These are phyloP conservation scores for Camellia granthamiana DNA, from an alignment of 148 eudicot species.

Conservation along the genomic window DNA sequence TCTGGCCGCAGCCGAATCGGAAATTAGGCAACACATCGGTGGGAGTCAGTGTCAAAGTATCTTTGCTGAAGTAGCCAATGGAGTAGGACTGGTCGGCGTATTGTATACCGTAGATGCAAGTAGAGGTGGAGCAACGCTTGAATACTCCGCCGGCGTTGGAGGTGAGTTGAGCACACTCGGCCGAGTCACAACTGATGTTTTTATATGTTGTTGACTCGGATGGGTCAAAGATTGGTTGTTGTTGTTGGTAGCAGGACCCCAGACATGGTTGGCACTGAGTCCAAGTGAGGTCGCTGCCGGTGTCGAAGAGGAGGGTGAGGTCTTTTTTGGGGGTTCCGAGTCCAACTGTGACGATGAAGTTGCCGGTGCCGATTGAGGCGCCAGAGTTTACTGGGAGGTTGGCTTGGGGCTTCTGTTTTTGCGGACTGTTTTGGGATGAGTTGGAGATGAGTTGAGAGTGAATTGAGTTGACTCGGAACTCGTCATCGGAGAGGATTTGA, in stretches of 20 bases:
- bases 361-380: conserved; percentile 50
- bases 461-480: conserved; percentile 39
- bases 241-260: conserved; percentile 16
- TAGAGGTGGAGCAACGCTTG: conserved; percentile 32
- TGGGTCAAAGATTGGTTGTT: too few species aligned
- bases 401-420: conserved; percentile 5
- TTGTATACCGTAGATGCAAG: conserved; percentile 54
- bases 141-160: too few species aligned
- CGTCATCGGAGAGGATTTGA: conserved; percentile 46
- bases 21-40: too few species aligned
- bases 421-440: not conserved
- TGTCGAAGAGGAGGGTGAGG: conserved; percentile 63
- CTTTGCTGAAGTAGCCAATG: too few species aligned
- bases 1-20: too few species aligned
- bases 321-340: conserved; percentile 60
- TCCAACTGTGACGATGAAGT: conserved; percentile 20
- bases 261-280: conserved; percentile 67
- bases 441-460: conserved; percentile 32
- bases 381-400: conserved; percentile 58
- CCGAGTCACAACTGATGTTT: too few species aligned
- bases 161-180: too few species aligned
- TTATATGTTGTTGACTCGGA: too few species aligned
- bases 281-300: conserved; percentile 49
- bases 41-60: too few species aligned
- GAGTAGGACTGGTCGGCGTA: conserved; percentile 40